Evolutionary conservation across 1,284 basidiomycete species (phyloP), one percentile per base, ranked within the genome.

Genomic region (Coniferiporia weirii): DNA sequence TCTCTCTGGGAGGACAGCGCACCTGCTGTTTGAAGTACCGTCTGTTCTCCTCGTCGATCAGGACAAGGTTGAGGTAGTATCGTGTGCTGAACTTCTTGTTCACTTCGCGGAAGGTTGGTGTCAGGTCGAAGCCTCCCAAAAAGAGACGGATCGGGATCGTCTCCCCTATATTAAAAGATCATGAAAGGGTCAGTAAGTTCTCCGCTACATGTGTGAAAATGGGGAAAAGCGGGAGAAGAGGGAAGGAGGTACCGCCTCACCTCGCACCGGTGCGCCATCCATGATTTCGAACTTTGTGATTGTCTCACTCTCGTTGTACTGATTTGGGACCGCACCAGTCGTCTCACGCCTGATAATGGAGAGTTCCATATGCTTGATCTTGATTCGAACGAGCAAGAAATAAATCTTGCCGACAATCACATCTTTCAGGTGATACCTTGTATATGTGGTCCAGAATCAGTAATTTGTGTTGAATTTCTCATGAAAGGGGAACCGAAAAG

Each of bases 281-380:
- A 98, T 98, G 68, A 99, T 98, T 74, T 98, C 96, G 70, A 98
- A 98, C 74, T 99, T 99, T 32, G 97, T 98, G 68, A 99, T 99
- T 4, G 96, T 99, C 71, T 99, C 96, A 65, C 90, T 94, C 74
- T 99, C 96, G 72, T 98, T 99, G 75, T 99, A 99, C 75, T 96
- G 94, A 70, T 99, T 99, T 8, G 96, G 97, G 3, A 91, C 91
- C 3, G 93, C 82, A 17, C 96, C 96, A 0, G 97, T 98, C 19
- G 96, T 98, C 73, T 99, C 96, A 45, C 96, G 83, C 32, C 96
- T 87, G 65, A 99, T 98, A 70, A 98, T 98, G 13, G 94, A 97
- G 17, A 99, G 81, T 70, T 99, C 97, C 95, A 98, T 98, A 68
- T 99, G 95, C 75, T 99, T 98, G 77, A 99, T 98, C 80, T 99